A percentile compares a stretch with the other conserved stretches of the same genome.
These are phyloP conservation scores for Candida silvicultrix DNA, from an alignment of 805 yeast species.

Conservation along the genomic window DNA sequence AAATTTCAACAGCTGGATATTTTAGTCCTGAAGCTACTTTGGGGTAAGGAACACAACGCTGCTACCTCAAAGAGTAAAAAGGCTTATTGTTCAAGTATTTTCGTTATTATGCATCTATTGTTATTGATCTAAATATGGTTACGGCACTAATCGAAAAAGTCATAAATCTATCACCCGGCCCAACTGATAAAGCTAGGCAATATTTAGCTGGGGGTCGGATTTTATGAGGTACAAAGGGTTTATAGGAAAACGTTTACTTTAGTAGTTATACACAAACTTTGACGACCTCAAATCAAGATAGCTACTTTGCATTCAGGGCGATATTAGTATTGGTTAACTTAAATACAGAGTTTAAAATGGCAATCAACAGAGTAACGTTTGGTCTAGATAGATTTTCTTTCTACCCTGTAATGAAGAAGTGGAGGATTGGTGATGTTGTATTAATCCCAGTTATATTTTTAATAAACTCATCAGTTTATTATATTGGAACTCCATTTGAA, in stretches of 20 bases:
- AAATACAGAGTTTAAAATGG: neutral
- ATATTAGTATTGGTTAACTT: too few relatives aligned
- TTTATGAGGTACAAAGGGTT: too few relatives aligned
- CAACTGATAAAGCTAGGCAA: neutral
- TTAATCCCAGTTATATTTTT: constrained; percentile 25
- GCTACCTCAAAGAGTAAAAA: too few relatives aligned
- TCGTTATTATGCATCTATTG: too few relatives aligned
- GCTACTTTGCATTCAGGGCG: too few relatives aligned
- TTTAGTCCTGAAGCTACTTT: too few relatives aligned
- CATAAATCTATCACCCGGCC: neutral
- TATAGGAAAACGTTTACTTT: too few relatives aligned
- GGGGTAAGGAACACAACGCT: too few relatives aligned
- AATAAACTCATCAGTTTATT: constrained; percentile 26
- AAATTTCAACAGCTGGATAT: too few relatives aligned
- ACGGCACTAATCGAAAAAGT: too few relatives aligned
- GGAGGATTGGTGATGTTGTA: constrained; percentile 33
- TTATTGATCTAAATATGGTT: too few relatives aligned
- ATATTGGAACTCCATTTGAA: constrained; percentile 53
- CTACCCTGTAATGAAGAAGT: constrained; percentile 23
- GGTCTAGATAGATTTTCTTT: constrained; percentile 19
- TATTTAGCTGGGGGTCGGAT: neutral
- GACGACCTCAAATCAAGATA: neutral
- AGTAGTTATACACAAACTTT: neutral
- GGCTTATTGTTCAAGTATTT: too few relatives aligned
- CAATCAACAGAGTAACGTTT: constrained; percentile 18